phyloP scores from a whole-genome alignment of 2,329 filamentous ascomycete genomes.

The Pseudogymnoascus sp. region DNA sequence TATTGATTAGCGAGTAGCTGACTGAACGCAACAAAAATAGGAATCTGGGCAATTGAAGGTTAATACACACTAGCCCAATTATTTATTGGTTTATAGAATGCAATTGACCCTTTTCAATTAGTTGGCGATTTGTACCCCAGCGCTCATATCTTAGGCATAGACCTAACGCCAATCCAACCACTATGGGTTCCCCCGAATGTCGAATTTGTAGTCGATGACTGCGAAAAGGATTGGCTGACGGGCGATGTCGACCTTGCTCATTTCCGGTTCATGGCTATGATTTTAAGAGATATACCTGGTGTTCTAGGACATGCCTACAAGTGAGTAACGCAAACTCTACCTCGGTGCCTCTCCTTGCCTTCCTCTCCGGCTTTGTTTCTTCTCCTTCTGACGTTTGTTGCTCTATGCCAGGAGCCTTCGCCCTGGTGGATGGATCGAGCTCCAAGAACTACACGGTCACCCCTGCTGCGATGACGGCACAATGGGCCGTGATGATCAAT shows the following conservation, averaged over 20 bases:
- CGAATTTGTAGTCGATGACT: conserved; percentile 9
- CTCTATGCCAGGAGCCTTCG: background rate
- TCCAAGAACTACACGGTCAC: background rate
- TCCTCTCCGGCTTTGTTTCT: background rate
- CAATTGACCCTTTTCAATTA: background rate
- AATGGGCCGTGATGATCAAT: conserved; percentile 24
- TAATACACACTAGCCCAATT: background rate
- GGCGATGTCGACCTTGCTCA: background rate
- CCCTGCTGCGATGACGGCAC: background rate
- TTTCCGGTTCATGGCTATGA: background rate
- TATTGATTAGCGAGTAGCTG: conserved; percentile 10
- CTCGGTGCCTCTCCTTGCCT: background rate
- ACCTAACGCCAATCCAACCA: conserved; percentile 5
- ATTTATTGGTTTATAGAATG: background rate
- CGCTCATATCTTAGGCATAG: background rate
- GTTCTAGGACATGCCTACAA: background rate
- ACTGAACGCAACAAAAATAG: background rate
- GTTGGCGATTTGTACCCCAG: background rate
- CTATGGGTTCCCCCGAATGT: conserved; percentile 8
- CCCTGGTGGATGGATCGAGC: conserved; percentile 4
- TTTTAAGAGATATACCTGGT: background rate
- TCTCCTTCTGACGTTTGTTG: background rate
- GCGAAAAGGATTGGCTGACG: background rate
- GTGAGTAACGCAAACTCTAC: background rate
- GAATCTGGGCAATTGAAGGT: conserved; percentile 3